Evolutionary conservation across 176 grass and related monocot species (phyloP).

Genomic region (Paspalum vaginatum): DNA sequence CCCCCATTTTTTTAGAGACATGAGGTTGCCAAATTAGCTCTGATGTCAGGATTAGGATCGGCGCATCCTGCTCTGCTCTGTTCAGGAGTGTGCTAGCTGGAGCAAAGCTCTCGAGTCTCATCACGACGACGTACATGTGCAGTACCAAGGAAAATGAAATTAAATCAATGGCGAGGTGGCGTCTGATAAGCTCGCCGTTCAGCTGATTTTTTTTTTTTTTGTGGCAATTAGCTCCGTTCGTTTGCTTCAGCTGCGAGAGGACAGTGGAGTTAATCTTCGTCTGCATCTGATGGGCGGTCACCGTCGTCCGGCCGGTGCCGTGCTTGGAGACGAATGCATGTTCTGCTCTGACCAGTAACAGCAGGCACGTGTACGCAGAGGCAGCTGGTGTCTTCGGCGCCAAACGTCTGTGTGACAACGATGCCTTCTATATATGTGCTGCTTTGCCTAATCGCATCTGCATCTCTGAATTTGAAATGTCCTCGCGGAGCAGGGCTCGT

Average conservation of each 20-base stretch:
- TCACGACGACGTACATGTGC: neutral
- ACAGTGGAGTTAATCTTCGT: neutral
- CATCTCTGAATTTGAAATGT: neutral
- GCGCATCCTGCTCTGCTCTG: neutral
- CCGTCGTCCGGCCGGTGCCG: neutral
- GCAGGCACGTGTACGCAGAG: neutral
- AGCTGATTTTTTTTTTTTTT: neutral
- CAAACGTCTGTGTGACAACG: neutral
- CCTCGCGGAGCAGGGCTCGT: slow-evolving; percentile 11
- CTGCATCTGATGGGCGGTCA: neutral
- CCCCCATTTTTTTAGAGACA: too few species aligned
- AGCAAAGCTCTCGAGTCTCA: neutral
- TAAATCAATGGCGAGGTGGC: too few species aligned
- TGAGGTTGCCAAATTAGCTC: too few species aligned
- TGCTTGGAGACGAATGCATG: neutral
- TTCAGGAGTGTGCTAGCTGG: neutral
- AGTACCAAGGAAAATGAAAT: slow-evolving; percentile 3
- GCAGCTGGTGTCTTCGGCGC: neutral
- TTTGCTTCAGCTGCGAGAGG: neutral
- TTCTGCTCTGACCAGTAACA: neutral
- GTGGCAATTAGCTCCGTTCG: neutral
- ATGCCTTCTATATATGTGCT: neutral
- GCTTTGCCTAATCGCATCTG: neutral
- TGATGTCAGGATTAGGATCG: neutral
- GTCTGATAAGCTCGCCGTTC: too few species aligned